Conservation (phyloP, 805 yeast species). For the Starmerella roubikii region DNA sequence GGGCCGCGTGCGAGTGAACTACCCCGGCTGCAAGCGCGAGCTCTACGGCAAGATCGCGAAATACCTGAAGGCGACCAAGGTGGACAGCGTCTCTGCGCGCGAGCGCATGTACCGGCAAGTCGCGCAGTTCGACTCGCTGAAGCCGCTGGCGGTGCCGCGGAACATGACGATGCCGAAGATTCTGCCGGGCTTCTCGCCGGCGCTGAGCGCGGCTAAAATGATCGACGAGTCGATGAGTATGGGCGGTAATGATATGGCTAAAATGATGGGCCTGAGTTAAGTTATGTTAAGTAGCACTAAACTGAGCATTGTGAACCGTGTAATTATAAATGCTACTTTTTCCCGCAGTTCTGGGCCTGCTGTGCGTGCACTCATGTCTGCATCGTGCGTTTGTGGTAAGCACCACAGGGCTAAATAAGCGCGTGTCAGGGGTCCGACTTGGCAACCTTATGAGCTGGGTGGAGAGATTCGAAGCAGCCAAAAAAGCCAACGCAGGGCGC, state of each 20-base stretch:
- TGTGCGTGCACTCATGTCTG: no score
- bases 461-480: no score
- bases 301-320: no score
- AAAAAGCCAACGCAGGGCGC: no score
- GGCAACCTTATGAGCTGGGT: no score
- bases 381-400: no score
- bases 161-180: conserved; percentile 78
- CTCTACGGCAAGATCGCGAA: conserved; percentile 46
- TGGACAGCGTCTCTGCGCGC: conserved; percentile 47
- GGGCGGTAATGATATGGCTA: conserved; percentile 13
- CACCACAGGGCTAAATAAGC: no score
- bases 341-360: no score
- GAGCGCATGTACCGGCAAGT: conserved; percentile 16
- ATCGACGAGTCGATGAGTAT: conserved; percentile 31
- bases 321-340: no score
- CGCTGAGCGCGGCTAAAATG: conserved; percentile 72
- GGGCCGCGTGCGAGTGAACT: conserved; percentile 75
- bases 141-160: conserved; percentile 57
- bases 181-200: conserved; percentile 76
- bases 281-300: neutral
- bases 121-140: conserved; percentile 24
- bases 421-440: no score
- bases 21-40: conserved; percentile 48
- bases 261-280: conserved; percentile 14
- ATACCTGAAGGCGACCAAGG: conserved; percentile 52